These are phyloP conservation scores for Russula vinacea DNA, from an alignment of 768 basidiomycete species.

Conservation along the genomic window DNA sequence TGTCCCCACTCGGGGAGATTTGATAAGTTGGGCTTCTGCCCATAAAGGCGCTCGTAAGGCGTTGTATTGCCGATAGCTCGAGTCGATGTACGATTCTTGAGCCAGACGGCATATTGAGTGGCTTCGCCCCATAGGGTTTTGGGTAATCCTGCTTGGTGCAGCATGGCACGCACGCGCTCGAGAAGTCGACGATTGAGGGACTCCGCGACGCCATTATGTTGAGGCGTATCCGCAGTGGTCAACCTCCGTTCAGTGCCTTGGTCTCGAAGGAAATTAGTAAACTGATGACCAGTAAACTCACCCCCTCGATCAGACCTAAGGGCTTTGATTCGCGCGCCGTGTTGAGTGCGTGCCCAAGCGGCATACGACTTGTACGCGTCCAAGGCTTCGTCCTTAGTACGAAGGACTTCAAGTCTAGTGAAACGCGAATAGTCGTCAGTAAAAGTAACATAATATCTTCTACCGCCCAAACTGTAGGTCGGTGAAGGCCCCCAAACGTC, in stretches of 20 bases:
- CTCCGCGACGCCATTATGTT: constrained; percentile 45
- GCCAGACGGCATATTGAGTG: constrained; percentile 36
- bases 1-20: constrained; percentile 4
- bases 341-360: neutral
- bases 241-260: neutral
- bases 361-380: constrained; percentile 9
- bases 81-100: constrained; percentile 32
- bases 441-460: constrained; percentile 3
- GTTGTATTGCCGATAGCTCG: constrained; percentile 33
- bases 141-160: neutral
- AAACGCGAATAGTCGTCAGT: constrained; percentile 21
- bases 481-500: constrained; percentile 12
- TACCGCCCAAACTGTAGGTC: neutral
- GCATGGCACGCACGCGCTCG: constrained; percentile 32
- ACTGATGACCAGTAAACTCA: neutral
- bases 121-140: constrained; percentile 11
- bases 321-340: neutral
- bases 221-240: neutral
- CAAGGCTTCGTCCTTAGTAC: neutral
- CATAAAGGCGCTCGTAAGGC: constrained; percentile 27
- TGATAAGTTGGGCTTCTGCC: constrained; percentile 21
- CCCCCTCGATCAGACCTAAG: constrained; percentile 9
- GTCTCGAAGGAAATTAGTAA: neutral
- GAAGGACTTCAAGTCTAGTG: neutral
- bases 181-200: constrained; percentile 40